A percentile compares a stretch with the other conserved stretches of the same genome.
Conservation (phyloP, 768 basidiomycete species). For the Kondoa malvinella region DNA sequence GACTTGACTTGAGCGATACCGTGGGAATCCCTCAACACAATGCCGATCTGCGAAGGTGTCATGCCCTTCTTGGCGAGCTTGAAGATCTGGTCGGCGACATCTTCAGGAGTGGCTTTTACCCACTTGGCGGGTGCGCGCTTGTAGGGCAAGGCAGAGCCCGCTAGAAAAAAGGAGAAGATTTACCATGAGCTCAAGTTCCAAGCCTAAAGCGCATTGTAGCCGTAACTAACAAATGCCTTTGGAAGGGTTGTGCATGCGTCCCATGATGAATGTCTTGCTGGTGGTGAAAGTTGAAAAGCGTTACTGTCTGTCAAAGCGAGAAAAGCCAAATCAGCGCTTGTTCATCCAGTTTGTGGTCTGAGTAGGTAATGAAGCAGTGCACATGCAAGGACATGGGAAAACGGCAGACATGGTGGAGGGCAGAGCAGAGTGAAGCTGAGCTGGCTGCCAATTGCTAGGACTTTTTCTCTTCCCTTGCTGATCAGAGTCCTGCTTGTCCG, state of each 20-base stretch:
- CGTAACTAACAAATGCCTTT: conserved; percentile 86
- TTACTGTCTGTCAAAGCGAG: too few species aligned
- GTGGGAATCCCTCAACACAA: conserved; percentile 91
- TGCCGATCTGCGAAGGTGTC: conserved; percentile 95
- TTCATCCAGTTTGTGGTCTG: too few species aligned
- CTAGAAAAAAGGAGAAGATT: conserved; percentile 30
- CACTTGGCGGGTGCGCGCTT: conserved; percentile 83
- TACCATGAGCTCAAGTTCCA: neutral
- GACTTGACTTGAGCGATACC: conserved; percentile 96
- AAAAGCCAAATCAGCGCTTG: too few species aligned
- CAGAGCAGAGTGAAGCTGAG: too few species aligned
- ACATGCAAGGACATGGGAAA: too few species aligned
- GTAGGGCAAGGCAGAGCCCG: conserved; percentile 95
- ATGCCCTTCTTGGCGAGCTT: conserved; percentile 96
- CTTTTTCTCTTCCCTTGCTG: too few species aligned
- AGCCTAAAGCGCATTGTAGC: neutral
- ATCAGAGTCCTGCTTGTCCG: too few species aligned
- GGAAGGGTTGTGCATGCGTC: conserved; percentile 99
- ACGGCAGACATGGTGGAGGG: too few species aligned
- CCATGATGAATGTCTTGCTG: too few species aligned
- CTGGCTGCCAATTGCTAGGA: too few species aligned
- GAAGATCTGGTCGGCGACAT: conserved; percentile 87
- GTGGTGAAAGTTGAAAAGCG: too few species aligned
- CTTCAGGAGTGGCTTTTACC: conserved; percentile 91
- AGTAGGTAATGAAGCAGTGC: too few species aligned